Evolutionary conservation across 2,329 filamentous ascomycete genomes (phyloP), one percentile per base, ranked within the genome.

Genomic region (Cadophora luteo-olivacea): DNA sequence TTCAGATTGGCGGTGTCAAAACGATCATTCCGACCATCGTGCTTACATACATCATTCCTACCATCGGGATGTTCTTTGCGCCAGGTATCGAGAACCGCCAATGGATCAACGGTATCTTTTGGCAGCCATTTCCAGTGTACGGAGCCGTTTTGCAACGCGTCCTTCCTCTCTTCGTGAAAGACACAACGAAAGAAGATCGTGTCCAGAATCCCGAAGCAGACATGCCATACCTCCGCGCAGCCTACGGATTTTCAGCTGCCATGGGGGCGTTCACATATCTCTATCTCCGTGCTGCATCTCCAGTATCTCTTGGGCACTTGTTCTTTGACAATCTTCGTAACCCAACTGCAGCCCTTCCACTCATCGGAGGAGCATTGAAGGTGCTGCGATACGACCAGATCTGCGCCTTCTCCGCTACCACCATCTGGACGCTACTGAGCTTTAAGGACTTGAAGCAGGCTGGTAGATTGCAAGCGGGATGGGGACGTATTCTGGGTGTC

Each of bases 51-150:
- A 38, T 38, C 36, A 38, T 38, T 38, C 36, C 36, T 38, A 38
- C 36, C 7, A 38, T 38, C 3, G 36, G 36, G 8, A 38, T 38
- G 36, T 38, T 38, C 36, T 38, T 38, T 14, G 36, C 36, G 8
- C 36, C 36, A 24, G 54, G 48, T 22, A 60, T 74, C 14, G 63
- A 68, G n/a, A 74, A 61, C n/a, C 70, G 70, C 8, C 75, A 78
- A 68, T 73, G 69, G 68, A 65, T 78, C 29, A 77, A 76, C 55
- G 74, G 72, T 1, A 29, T 73, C 14, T 70, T 76, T 48, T 86
- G 84, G 83, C 84, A 86, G 70, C 77, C 80, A 8, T 77, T 76
- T 62, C 77, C 77, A 4, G 52, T 77, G 4, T 75, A 69, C n/a
- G 71, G 65, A 12, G 38, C 72, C 32, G 57, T 74, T 64, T 41